These are phyloP conservation scores for Parmelia sp. DNA, from an alignment of 495 filamentous ascomycete species.

Conservation along the genomic window DNA sequence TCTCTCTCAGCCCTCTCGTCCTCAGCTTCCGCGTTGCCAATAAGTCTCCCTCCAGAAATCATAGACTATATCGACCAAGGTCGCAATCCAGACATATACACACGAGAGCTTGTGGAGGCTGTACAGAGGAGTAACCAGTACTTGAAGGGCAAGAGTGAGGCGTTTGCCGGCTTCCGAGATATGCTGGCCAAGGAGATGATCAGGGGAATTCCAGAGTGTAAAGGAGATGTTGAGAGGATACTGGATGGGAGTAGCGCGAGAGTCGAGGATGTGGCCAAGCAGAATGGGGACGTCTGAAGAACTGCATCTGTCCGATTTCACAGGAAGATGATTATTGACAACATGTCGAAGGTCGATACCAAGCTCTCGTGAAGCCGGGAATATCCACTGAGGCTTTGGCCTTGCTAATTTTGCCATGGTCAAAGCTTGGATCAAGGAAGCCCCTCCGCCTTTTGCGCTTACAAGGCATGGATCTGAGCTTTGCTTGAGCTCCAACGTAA, in stretches of 20 bases:
- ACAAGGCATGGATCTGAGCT: not conserved
- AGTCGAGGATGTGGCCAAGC: slow-evolving; percentile 20
- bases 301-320: slow-evolving; percentile 19
- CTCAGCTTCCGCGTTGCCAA: slow-evolving; percentile 41
- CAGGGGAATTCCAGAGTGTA: slow-evolving; percentile 68
- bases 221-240: slow-evolving; percentile 60
- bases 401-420: not conserved
- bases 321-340: slow-evolving; percentile 19
- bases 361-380: not conserved
- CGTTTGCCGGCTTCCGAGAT: slow-evolving; percentile 74
- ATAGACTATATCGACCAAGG: slow-evolving; percentile 89
- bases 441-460: not conserved
- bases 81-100: slow-evolving; percentile 98
- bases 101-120: slow-evolving; percentile 90
- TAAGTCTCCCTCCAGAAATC: slow-evolving; percentile 72
- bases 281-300: slow-evolving; percentile 29
- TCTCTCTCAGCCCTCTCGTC: slow-evolving; percentile 37
- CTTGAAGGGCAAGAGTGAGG: slow-evolving; percentile 74
- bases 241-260: slow-evolving; percentile 39
- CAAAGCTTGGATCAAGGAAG: not conserved
- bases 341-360: not conserved
- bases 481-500: not conserved
- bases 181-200: slow-evolving; percentile 75
- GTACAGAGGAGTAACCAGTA: slow-evolving; percentile 78
- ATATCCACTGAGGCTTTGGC: not conserved